Evolutionary conservation across 1,139 yeast genomes (phyloP).

Genomic region (Geotrichum armillariae): DNA sequence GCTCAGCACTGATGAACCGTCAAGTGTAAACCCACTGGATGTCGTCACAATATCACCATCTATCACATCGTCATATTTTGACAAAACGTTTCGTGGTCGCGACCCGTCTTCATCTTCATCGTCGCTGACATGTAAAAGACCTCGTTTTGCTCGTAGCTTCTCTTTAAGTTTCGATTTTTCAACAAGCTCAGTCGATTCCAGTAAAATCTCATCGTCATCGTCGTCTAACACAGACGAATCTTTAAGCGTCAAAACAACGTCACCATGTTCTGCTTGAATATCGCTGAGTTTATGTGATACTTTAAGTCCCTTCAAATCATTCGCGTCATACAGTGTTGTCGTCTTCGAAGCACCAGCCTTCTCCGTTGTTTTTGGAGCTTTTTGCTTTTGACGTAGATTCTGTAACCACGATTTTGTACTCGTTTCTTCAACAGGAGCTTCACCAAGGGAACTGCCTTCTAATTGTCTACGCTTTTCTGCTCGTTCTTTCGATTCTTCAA

Average conservation of each 20-base stretch:
- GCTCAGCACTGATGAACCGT: constrained; percentile 26
- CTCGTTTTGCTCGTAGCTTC: constrained; percentile 35
- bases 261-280: constrained; percentile 44
- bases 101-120: constrained; percentile 33
- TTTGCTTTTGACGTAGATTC: constrained; percentile 23
- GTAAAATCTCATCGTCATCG: constrained; percentile 46
- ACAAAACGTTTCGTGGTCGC: constrained; percentile 25
- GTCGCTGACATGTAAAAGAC: constrained; percentile 30
- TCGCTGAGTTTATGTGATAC: constrained; percentile 51
- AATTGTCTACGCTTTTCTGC: constrained; percentile 30
- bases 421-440: constrained; percentile 28
- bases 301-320: constrained; percentile 43
- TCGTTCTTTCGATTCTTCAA: constrained; percentile 26
- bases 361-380: constrained; percentile 19
- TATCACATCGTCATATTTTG: constrained; percentile 32
- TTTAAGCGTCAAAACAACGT: constrained; percentile 62
- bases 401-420: constrained; percentile 29
- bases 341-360: constrained; percentile 12
- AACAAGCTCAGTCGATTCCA: constrained; percentile 49
- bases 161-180: constrained; percentile 39
- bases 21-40: constrained; percentile 32
- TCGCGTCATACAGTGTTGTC: constrained; percentile 26
- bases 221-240: constrained; percentile 58
- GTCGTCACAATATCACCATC: constrained; percentile 24
- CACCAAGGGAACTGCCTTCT: constrained; percentile 36